phyloP scores from a whole-genome alignment of 768 basidiomycete species.

The Flagelloscypha sp. region DNA sequence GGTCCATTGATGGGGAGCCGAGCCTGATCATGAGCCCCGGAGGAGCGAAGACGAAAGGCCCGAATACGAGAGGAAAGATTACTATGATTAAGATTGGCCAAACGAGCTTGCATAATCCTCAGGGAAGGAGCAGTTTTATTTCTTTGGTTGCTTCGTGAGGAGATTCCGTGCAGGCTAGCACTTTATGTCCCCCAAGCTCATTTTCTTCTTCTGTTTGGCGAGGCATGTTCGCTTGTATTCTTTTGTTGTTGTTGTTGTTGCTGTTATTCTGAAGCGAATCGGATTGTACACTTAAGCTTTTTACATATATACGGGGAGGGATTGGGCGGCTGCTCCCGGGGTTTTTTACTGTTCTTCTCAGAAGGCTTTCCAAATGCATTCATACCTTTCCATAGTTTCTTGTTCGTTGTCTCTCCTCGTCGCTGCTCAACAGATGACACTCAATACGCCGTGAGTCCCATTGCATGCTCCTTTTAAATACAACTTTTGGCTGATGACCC shows the following conservation, averaged over 20 bases:
- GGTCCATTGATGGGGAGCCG: conserved; percentile 10
- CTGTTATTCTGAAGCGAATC: no score
- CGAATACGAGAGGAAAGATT: conserved; percentile 20
- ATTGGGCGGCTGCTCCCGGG: no score
- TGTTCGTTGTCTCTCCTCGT: conserved; percentile 31
- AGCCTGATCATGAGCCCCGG: conserved; percentile 7
- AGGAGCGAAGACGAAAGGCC: conserved; percentile 11
- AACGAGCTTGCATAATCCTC: conserved; percentile 85
- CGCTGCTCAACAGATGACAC: conserved; percentile 33
- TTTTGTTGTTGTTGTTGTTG: conserved; percentile 23
- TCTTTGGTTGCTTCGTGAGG: conserved; percentile 5
- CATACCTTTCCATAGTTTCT: no score
- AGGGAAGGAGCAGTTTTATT: conserved; percentile 89
- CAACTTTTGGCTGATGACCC: not conserved
- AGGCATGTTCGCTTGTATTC: conserved; percentile 27
- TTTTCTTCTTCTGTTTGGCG: conserved; percentile 6
- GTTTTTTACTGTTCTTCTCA: no score
- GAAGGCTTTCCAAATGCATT: no score
- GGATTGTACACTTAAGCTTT: no score
- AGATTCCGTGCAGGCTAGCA: conserved; percentile 1
- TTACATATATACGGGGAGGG: no score
- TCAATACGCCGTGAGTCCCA: conserved; percentile 61
- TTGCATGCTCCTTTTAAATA: conserved; percentile 5
- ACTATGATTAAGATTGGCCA: conserved; percentile 85
- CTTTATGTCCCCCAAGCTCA: conserved; percentile 4